phyloP scores from a whole-genome alignment of 2,329 filamentous ascomycete genomes.

The Ophiognomonia clavigignenti-juglandacearum region DNA sequence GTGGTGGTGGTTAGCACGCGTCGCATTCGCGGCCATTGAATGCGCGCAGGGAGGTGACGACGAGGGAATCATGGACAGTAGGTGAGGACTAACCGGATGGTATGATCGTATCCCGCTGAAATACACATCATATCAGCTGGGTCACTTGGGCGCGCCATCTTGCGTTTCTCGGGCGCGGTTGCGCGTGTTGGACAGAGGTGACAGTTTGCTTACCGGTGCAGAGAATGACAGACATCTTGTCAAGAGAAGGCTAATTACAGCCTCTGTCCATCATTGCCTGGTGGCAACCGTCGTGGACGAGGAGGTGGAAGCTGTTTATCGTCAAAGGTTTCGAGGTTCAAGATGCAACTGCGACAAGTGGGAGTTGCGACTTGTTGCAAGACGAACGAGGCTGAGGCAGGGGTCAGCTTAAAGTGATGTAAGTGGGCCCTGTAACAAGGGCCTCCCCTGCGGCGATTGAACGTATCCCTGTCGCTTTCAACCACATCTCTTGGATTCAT shows the following conservation, averaged over 20 bases:
- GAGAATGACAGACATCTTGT: conserved; percentile 55
- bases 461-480: background rate
- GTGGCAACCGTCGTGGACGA: conserved; percentile 2
- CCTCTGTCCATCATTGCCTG: conserved; percentile 13
- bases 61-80: background rate
- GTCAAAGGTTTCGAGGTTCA: conserved; percentile 1
- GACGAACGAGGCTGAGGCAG: conserved; percentile 7
- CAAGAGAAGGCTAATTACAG: conserved; percentile 11
- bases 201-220: conserved; percentile 46
- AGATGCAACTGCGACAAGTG: conserved; percentile 4
- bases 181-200: background rate
- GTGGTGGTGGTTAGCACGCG: background rate
- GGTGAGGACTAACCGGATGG: conserved; percentile 46
- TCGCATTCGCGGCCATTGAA: background rate
- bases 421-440: background rate
- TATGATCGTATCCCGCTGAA: conserved; percentile 58
- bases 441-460: background rate
- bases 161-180: background rate
- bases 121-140: conserved; percentile 17
- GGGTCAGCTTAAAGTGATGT: conserved; percentile 10
- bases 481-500: background rate
- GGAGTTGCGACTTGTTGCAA: conserved; percentile 1
- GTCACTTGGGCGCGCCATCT: background rate
- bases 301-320: background rate
- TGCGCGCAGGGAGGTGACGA: background rate